phyloP scores from a whole-genome alignment of 164 flowering plant genomes.

The Tetracentron sinense region DNA sequence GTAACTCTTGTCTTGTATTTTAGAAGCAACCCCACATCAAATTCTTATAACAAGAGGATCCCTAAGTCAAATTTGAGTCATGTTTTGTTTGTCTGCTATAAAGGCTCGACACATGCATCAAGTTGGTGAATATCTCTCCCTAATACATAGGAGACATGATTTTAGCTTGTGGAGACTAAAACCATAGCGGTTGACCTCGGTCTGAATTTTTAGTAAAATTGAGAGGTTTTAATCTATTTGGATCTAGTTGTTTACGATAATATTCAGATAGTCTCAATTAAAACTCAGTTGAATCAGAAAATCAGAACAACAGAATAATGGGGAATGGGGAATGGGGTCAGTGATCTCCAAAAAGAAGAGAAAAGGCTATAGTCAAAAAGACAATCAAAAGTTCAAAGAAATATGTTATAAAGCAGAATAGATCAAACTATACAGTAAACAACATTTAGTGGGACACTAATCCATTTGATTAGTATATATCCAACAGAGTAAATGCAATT shows the following conservation, averaged over 20 bases:
- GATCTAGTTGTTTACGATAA: background rate
- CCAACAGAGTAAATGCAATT: constrained; percentile 20
- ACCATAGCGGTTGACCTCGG: background rate
- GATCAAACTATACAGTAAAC: constrained; percentile 21
- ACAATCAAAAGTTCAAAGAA: constrained; percentile 27
- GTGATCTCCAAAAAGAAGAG: constrained; percentile 25
- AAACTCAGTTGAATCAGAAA: background rate
- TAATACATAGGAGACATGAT: background rate
- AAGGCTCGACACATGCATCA: constrained; percentile 2
- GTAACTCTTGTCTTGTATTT: constrained; percentile 15
- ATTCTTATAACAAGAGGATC: constrained; percentile 16
- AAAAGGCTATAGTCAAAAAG: constrained; percentile 47
- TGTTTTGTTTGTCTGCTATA: constrained; percentile 28
- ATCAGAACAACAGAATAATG: constrained; percentile 1
- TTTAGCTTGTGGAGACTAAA: background rate
- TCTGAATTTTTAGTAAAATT: background rate
- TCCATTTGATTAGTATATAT: constrained; percentile 25
- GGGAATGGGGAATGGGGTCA: constrained; percentile 17
- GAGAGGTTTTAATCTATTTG: background rate
- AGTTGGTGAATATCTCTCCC: background rate
- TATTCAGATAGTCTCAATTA: background rate
- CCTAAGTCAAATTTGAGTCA: constrained; percentile 20
- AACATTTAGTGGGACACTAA: constrained; percentile 27
- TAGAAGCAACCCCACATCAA: constrained; percentile 23
- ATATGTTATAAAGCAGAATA: constrained; percentile 15